Evolutionary conservation across 1,139 yeast species (phyloP), one percentile per base, ranked within the genome.

Genomic region (Arxiozyma bovina): DNA sequence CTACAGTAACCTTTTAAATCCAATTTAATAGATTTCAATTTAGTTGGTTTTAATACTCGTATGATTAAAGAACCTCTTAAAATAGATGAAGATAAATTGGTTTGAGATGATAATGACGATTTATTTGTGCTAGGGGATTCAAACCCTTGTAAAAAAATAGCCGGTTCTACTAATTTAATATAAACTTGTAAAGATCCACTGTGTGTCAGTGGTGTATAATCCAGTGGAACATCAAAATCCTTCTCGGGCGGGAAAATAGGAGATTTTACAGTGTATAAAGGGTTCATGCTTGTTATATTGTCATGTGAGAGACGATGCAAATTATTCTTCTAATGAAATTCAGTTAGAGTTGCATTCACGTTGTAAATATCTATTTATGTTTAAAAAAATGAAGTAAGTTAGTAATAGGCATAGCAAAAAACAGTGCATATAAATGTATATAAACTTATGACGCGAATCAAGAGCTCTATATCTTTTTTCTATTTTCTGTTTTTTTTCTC

Each of bases 91-190:
- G 73, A 1, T 80, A 73, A 4, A 18, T 27, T 27, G 9, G 30
- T 27, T 27, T 27, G 30, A 1, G 95, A 81, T 88, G 96, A 17
- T 78, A 73, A 1, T 79, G 73, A 4, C 20, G 21, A 49, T 41
- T 27, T 15, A 40, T 41, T 38, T 42, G 21, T 17, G 15, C 17
- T 27, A 45, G 23, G 8, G 6, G 51, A 49, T 30, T 49, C 82
- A 66, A 88, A 90, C 0, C 98, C 98, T 64, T 87, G 91, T 21
- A 91, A 78, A 63, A 83, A 91, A 17, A 91, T 72, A 40, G 78
- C 82, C 47, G 87, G 87, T 68, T 91, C 98, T 0, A 96, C 89
- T 21, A 91, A 59, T 50, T 69, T 70, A 9, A 73, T 58, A 53
- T 60, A 72, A 1, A 73, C 63, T 51, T 71, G 72, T 3, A 73